phyloP scores from a whole-genome alignment of 805 yeast genomes.

The Naumovozyma dairenensis region DNA sequence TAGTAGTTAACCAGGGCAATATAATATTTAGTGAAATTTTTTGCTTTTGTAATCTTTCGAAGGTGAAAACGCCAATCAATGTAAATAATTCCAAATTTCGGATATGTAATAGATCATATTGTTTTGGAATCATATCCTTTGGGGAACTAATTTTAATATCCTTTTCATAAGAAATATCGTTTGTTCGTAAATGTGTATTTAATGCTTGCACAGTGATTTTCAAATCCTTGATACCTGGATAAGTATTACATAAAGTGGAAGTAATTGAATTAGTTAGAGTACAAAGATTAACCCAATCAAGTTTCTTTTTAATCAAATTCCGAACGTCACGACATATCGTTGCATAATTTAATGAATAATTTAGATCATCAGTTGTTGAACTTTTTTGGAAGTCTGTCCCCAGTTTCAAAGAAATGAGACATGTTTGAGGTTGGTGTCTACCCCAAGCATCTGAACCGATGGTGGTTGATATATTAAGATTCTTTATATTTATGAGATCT shows the following conservation, averaged over 20 bases:
- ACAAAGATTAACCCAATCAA: slow-evolving; percentile 29
- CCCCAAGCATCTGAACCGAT: slow-evolving; percentile 73
- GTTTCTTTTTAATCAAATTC: slow-evolving; percentile 35
- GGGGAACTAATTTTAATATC: slow-evolving; percentile 4
- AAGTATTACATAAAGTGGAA: slow-evolving; percentile 32
- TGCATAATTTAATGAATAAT: slow-evolving; percentile 81
- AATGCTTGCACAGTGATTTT: slow-evolving; percentile 13
- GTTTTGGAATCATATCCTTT: not conserved
- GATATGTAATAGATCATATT: slow-evolving; percentile 30
- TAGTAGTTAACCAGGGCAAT: slow-evolving; percentile 33
- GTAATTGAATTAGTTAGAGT: slow-evolving; percentile 40
- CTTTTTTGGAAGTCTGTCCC: slow-evolving; percentile 62
- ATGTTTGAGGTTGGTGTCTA: slow-evolving; percentile 56
- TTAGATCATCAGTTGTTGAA: slow-evolving; percentile 72
- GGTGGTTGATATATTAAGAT: slow-evolving; percentile 50
- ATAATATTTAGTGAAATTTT: slow-evolving; percentile 50
- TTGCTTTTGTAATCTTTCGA: slow-evolving; percentile 78
- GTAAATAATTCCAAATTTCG: slow-evolving; percentile 51
- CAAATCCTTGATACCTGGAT: slow-evolving; percentile 17
- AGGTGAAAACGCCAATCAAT: slow-evolving; percentile 86
- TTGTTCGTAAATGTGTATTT: slow-evolving; percentile 25
- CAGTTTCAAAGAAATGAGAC: slow-evolving; percentile 48
- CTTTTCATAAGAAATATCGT: slow-evolving; percentile 18
- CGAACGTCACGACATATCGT: slow-evolving; percentile 62
- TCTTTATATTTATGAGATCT: no score